A percentile compares a stretch with the other conserved stretches of the same genome.
Conservation (phyloP, 352 stramenopile genomes). For the Pythium diclinum region DNA sequence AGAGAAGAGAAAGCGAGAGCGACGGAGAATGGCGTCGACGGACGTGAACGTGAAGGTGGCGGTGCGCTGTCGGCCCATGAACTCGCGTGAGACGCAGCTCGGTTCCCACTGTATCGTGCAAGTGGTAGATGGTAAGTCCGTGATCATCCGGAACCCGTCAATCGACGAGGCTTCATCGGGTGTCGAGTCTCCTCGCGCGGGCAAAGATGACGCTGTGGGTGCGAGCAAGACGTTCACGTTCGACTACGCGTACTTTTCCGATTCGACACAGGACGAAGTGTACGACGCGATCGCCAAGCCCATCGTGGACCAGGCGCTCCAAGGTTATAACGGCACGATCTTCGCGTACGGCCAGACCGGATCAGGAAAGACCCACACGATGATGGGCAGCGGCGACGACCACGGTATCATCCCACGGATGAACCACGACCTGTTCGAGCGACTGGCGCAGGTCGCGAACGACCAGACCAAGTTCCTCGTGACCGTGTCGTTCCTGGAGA, state of each 20-base stretch:
- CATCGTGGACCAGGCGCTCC: conserved; percentile 73
- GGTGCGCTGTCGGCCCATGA: conserved; percentile 87
- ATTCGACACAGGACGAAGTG: conserved; percentile 75
- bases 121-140: conserved; percentile 51
- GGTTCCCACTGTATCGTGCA: conserved; percentile 49
- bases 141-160: conserved; percentile 44
- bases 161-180: conserved; percentile 5
- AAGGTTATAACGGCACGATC: conserved; percentile 93
- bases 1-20: background rate
- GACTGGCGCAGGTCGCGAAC: conserved; percentile 35
- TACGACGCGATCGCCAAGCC: conserved; percentile 75
- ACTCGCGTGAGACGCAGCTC: conserved; percentile 66
- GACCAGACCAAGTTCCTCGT: conserved; percentile 79
- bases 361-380: conserved; percentile 88
- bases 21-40: conserved; percentile 30
- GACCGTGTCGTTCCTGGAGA: conserved; percentile 92
- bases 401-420: conserved; percentile 88
- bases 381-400: conserved; percentile 75
- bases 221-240: conserved; percentile 69
- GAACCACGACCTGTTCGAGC: conserved; percentile 84
- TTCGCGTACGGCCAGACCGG: conserved; percentile 90
- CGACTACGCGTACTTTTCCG: conserved; percentile 74
- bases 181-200: conserved; percentile 15
- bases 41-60: conserved; percentile 90
- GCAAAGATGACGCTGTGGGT: background rate